phyloP scores from a whole-genome alignment of 805 yeast genomes.

The Cyberlindnera mississippiensis region DNA sequence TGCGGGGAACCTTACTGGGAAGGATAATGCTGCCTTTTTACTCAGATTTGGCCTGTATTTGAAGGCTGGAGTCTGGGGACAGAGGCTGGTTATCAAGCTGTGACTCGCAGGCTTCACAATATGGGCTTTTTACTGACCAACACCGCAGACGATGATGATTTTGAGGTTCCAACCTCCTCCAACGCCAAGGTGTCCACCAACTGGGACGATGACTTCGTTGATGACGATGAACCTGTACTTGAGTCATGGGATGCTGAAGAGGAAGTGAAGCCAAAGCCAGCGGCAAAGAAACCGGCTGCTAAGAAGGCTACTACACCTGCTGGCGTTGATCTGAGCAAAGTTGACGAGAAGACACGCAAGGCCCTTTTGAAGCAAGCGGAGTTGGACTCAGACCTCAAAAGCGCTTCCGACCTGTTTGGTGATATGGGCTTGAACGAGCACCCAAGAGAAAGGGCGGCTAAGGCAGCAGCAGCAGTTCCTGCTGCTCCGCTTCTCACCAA shows the following conservation, averaged over 20 bases:
- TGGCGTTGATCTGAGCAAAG: slow-evolving; percentile 53
- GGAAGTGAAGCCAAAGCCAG: slow-evolving; percentile 37
- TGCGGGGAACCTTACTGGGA: no score
- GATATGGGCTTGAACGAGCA: slow-evolving; percentile 54
- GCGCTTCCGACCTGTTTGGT: slow-evolving; percentile 90
- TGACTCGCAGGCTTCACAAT: no score
- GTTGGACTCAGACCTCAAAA: slow-evolving; percentile 78
- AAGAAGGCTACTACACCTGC: slow-evolving; percentile 31
- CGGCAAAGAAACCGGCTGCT: slow-evolving; percentile 20
- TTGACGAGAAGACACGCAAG: slow-evolving; percentile 70
- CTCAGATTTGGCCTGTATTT: no score
- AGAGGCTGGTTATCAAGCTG: no score
- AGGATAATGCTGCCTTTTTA: no score
- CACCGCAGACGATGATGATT: slow-evolving; percentile 77
- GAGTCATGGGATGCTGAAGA: slow-evolving; percentile 93
- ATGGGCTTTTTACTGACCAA: not conserved
- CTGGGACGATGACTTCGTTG: slow-evolving; percentile 75
- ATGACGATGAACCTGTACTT: slow-evolving; percentile 70
- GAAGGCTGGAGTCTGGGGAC: no score
- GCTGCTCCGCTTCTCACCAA: slow-evolving; percentile 37
- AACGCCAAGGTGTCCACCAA: slow-evolving; percentile 56
- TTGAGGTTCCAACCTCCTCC: slow-evolving; percentile 58
- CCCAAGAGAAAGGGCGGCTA: slow-evolving; percentile 38
- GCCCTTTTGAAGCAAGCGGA: slow-evolving; percentile 79
- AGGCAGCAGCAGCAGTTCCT: slow-evolving; percentile 29